Evolutionary conservation across 1,284 basidiomycete species (phyloP), one percentile per base, ranked within the genome.

Genomic region (Ustilago esculenta): DNA sequence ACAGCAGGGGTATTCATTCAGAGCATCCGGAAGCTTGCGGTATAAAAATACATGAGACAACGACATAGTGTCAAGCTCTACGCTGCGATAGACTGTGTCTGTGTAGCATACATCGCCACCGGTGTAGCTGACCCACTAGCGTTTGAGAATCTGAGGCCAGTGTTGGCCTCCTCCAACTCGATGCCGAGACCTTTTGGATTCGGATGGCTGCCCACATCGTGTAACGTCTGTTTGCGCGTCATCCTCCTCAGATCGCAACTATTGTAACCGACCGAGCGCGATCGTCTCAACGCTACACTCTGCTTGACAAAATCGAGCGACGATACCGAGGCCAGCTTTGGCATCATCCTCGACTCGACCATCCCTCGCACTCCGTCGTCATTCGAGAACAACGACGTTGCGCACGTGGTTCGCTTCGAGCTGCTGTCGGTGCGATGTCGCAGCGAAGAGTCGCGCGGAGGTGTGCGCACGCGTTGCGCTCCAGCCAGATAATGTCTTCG

Each of bases 361-460:
- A 59, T 47, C 2, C 12, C 32, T 23, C 11, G 23, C 39, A 21
- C 10, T 5, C 1, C 21, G 4, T 32, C 21, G 5, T 24, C 10
- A 5, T n/a, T 7, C 35, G 3, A 3, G 23, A 48, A 48, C 7
- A 48, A 18, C 27, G 23, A 33, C 5, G 44, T 20, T 7, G 40
- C 20, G 18, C 37, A 44, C 2, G 33, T 30, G 34, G 17, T 23
- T 6, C 18, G 24, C n/a, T 21, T 46, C 32, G 37, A 47, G 8
- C 23, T 35, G 42, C 39, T 42, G 21, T 40, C 35, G 1, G 25
- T 20, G 12, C 52, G 58, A 20, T 37, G 25, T 7, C 58, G 46
- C 18, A 61, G 47, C 12, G 51, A 54, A n/a, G 58, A 61, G 32
- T 61, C 58, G 36, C 58, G 51, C n/a, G 21, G 51, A 15, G 58